These are phyloP conservation scores for Leishmania lainsoni DNA, from an alignment of 208 protist genomes.

Conservation along the genomic window DNA sequence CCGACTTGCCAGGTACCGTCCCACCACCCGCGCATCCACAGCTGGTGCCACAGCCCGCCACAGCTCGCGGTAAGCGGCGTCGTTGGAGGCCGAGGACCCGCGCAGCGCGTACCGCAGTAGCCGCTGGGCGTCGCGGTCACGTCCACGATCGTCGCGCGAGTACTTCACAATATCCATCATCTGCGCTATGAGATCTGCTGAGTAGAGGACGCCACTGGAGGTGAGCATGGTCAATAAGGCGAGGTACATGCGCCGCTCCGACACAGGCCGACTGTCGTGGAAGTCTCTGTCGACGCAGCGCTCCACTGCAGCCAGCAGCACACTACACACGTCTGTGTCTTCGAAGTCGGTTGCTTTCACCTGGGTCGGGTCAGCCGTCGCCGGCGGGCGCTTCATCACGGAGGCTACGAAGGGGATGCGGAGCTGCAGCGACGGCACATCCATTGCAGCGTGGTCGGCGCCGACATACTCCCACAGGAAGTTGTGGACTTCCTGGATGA, in stretches of 20 bases:
- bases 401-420: constrained; percentile 76
- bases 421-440: constrained; percentile 67
- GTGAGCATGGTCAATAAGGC: constrained; percentile 80
- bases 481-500: constrained; percentile 77
- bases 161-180: constrained; percentile 92
- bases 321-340: constrained; percentile 77
- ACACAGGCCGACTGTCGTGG: constrained; percentile 50
- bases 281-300: constrained; percentile 73
- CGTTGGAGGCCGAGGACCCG: constrained; percentile 58
- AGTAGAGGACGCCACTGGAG: constrained; percentile 82
- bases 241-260: constrained; percentile 77
- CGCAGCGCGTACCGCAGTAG: constrained; percentile 77
- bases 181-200: constrained; percentile 78
- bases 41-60: constrained; percentile 60
- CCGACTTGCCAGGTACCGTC: constrained; percentile 73
- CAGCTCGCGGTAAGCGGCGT: constrained; percentile 52
- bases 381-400: constrained; percentile 63
- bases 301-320: constrained; percentile 77
- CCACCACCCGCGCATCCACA: constrained; percentile 74
- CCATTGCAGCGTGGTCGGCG: constrained; percentile 73
- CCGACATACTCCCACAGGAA: constrained; percentile 87
- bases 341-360: constrained; percentile 67
- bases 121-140: constrained; percentile 74
- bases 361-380: constrained; percentile 23
- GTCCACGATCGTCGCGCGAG: constrained; percentile 39